Base-by-base conservation (phyloP, 257 asterid species). In the Schizonepeta tenuifolia region DNA sequence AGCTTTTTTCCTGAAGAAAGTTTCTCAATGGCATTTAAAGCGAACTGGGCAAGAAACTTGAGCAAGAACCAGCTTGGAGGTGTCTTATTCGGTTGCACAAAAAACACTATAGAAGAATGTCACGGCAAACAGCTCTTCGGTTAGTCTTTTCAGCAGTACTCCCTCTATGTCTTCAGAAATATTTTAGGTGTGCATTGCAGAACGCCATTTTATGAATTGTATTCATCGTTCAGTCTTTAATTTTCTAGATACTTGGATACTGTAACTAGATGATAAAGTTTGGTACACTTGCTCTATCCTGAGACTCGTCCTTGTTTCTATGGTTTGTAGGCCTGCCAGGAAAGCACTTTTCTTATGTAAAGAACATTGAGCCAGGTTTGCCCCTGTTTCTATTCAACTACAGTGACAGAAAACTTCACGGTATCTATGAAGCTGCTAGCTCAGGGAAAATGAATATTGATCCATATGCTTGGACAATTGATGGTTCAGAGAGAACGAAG, bases 351-450 rank as follows among this genome's bases (percentile, higher is more conserved):
- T 64, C 75, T 12, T 90, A 86, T 70, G 94, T 90, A 60, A 83
- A 81, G 87, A 89, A 90, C 81, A 87, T 90, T 28, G 88, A 82
- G 65, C 86, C 89, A 8, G 97, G 98, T 50, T 75, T 93, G 79
- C 98, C 97, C 2, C 78, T 90, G 64, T 90, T 93, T 82, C 75
- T 93, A 80, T 90, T 93, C 83, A 81, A 90, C 81, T 90, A 85
- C 81, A 81, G 67, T 50, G 92, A 84, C 12, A 79, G 86, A 77
- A 87, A 75, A 73, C 88, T 93, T 70, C 66, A 87, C 76, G 98
- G 97, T 26, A 83, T 89, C 70, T 93, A 76, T 72, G 96, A 91
- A 88, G 97, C 98, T 70, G 96, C 89, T 66, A 81, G 97, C 84
- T 33, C 81, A 43, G 99, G 97, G 26, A 82, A 78, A 73, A 77